Evolutionary conservation across 1,139 yeast species (phyloP).

Genomic region (Pichia norvegensis): DNA sequence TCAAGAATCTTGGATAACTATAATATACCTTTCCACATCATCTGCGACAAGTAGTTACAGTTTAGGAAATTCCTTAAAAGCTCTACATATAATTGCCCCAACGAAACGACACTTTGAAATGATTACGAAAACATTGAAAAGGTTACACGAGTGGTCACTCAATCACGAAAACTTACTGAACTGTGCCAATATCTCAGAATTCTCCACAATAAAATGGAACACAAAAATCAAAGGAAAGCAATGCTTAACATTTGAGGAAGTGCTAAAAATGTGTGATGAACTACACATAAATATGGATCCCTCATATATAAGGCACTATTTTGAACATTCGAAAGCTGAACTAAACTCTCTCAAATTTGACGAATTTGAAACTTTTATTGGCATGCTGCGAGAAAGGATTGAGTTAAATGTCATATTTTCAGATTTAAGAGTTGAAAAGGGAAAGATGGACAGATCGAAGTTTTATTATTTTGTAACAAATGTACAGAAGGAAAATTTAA

Average conservation of each 20-base stretch:
- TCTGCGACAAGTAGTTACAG: background rate
- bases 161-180: slow-evolving; percentile 11
- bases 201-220: slow-evolving; percentile 53
- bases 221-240: slow-evolving; percentile 32
- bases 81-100: slow-evolving; percentile 68
- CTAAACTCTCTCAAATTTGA: slow-evolving; percentile 46
- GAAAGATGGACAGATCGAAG: slow-evolving; percentile 28
- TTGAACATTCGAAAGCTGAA: slow-evolving; percentile 23
- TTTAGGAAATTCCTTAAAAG: slow-evolving; percentile 26
- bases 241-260: slow-evolving; percentile 55
- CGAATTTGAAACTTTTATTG: slow-evolving; percentile 69
- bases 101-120: slow-evolving; percentile 52
- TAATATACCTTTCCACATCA: slow-evolving; percentile 42
- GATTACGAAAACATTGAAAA: slow-evolving; percentile 31
- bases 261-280: slow-evolving; percentile 54
- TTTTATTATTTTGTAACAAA: slow-evolving; percentile 42
- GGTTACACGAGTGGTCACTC: slow-evolving; percentile 7
- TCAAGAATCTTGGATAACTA: slow-evolving; percentile 68
- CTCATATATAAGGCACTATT: slow-evolving; percentile 27
- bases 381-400: slow-evolving; percentile 40
- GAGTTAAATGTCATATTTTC: slow-evolving; percentile 42
- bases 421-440: slow-evolving; percentile 6
- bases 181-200: slow-evolving; percentile 39
- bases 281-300: slow-evolving; percentile 55
- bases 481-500: slow-evolving; percentile 45